Conservation (phyloP, 2,329 filamentous ascomycete species). For the Colletotrichum sp. region DNA sequence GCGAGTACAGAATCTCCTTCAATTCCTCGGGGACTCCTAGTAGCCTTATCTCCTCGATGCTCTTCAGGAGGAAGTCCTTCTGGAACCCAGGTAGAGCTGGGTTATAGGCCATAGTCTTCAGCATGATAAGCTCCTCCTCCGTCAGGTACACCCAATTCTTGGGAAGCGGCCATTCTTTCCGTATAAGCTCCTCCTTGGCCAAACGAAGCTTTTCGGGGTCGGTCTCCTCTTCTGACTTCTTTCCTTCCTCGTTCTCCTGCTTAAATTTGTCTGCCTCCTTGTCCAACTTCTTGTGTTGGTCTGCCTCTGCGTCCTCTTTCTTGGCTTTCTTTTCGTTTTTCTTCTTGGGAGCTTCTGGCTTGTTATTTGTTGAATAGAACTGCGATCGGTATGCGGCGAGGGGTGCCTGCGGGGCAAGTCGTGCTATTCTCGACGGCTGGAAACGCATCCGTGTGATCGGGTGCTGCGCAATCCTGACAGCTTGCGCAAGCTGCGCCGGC, state of each 20-base stretch:
- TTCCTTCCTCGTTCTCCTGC: conserved; percentile 24
- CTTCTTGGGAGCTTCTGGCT: conserved; percentile 35
- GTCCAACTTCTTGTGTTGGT: background rate
- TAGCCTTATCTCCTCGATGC: conserved; percentile 67
- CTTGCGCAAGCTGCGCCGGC: conserved; percentile 68
- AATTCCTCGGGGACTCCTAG: conserved; percentile 75
- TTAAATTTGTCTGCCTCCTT: conserved; percentile 22
- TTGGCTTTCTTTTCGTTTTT: conserved; percentile 32
- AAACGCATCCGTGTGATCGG: conserved; percentile 52
- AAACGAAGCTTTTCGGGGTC: conserved; percentile 23
- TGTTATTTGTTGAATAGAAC: conserved; percentile 41
- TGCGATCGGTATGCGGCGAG: conserved; percentile 31
- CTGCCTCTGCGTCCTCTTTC: conserved; percentile 29
- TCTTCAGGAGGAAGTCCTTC: conserved; percentile 61
- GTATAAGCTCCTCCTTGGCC: conserved; percentile 25
- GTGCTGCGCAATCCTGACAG: conserved; percentile 62
- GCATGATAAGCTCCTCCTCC: conserved; percentile 51
- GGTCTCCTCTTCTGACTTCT: conserved; percentile 24
- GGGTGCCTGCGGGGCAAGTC: conserved; percentile 37
- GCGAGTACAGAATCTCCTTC: conserved; percentile 59
- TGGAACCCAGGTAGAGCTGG: conserved; percentile 69
- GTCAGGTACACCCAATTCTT: conserved; percentile 53
- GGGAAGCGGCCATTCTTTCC: conserved; percentile 39
- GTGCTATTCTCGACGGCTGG: conserved; percentile 36
- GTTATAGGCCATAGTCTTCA: conserved; percentile 62